These are phyloP conservation scores for Vicia faba DNA, from an alignment of 306 rosid species.

Conservation along the genomic window DNA sequence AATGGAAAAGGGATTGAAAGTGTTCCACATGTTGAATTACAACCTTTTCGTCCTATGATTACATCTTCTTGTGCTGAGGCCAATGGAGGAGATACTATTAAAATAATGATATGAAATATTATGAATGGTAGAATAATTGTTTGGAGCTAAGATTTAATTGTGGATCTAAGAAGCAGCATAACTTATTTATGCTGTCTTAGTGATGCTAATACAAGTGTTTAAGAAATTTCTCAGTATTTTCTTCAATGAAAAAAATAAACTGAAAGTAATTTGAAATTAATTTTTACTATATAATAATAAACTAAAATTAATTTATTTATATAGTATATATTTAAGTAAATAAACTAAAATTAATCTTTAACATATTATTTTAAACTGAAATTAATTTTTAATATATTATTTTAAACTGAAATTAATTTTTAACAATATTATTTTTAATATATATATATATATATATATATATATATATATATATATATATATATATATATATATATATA, in stretches of 20 bases:
- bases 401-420: no score
- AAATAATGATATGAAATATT: background rate
- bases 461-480: no score
- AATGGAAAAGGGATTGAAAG: slow-evolving; percentile 15
- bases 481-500: no score
- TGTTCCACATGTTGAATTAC: slow-evolving; percentile 37
- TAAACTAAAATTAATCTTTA: no score
- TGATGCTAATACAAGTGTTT: background rate
- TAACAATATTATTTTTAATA: no score
- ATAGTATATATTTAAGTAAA: no score
- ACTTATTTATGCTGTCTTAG: background rate
- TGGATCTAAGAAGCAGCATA: background rate
- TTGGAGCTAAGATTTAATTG: background rate
- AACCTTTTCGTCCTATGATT: slow-evolving; percentile 26
- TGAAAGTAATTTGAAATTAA: no score
- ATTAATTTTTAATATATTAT: no score
- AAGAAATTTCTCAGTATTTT: background rate
- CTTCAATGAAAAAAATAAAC: background rate
- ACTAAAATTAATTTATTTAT: no score
- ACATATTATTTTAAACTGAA: no score
- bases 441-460: no score
- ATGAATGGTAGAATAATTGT: slow-evolving; percentile 24
- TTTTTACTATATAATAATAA: no score
- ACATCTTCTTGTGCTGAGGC: background rate
- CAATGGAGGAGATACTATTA: background rate